phyloP scores from a whole-genome alignment of 257 asterid genomes.

The Prunella vulgaris region DNA sequence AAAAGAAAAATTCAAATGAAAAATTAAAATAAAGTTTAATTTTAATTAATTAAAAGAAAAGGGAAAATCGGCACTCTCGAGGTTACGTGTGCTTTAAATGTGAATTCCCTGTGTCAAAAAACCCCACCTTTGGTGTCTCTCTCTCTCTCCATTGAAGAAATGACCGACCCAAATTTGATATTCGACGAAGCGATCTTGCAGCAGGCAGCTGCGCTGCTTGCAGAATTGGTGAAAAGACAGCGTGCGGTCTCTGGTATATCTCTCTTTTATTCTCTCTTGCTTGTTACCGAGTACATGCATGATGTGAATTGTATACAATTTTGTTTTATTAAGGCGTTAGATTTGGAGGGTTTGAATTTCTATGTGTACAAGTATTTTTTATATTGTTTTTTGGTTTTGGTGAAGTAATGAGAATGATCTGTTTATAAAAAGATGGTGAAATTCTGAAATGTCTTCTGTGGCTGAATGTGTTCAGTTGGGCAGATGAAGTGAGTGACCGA shows the following conservation, averaged over 20 bases:
- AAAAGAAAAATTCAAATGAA: no score
- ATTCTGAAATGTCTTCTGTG: not conserved
- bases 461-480: slow-evolving; percentile 9
- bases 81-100: no score
- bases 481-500: not conserved
- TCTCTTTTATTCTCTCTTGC: not conserved
- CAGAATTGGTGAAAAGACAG: slow-evolving; percentile 38
- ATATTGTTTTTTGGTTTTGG: not conserved
- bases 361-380: not conserved
- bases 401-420: not conserved
- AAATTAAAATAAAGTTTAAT: no score
- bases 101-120: no score
- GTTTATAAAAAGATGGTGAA: not conserved
- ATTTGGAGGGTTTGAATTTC: not conserved
- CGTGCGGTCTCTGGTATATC: slow-evolving; percentile 52
- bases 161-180: no score
- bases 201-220: no score
- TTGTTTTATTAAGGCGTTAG: not conserved
- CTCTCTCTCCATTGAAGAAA: no score
- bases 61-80: no score
- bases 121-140: no score
- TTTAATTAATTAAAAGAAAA: no score
- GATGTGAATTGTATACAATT: not conserved
- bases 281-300: not conserved
- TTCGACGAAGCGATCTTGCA: no score